Percentiles rank a stretch among this genome's conserved stretches.
Evolutionary conservation across 805 yeast genomes (phyloP).

Genomic region (Kluyveromyces starmeri): DNA sequence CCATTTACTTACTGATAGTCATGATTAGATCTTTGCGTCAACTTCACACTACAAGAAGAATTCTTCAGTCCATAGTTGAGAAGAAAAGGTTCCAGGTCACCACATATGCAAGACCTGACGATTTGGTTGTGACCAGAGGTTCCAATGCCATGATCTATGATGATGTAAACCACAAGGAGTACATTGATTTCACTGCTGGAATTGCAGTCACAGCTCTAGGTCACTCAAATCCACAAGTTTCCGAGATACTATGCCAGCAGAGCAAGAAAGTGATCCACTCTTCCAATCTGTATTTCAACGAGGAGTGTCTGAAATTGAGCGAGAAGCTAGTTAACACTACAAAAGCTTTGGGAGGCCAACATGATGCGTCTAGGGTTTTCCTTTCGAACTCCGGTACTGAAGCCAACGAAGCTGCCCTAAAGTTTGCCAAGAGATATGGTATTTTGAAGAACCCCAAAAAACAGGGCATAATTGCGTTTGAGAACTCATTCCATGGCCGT

Average conservation of each 20-base stretch:
- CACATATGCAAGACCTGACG: conserved; percentile 70
- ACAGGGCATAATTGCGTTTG: conserved; percentile 76
- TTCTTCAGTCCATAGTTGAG: conserved; percentile 8
- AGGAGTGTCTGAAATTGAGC: conserved; percentile 75
- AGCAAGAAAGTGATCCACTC: conserved; percentile 66
- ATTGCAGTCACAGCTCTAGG: conserved; percentile 96
- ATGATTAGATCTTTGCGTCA: conserved; percentile 1
- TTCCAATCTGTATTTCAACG: conserved; percentile 77
- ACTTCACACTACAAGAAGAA: conserved; percentile 1
- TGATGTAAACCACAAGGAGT: conserved; percentile 57
- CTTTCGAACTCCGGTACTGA: conserved; percentile 69
- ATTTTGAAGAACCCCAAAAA: conserved; percentile 45
- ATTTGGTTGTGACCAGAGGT: conserved; percentile 68
- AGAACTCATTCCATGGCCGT: conserved; percentile 90
- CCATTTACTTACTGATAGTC: too few relatives aligned
- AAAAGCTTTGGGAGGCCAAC: conserved; percentile 66
- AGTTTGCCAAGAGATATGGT: conserved; percentile 77
- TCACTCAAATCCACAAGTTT: conserved; percentile 68
- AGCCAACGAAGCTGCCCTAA: conserved; percentile 72
- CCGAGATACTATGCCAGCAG: conserved; percentile 66
- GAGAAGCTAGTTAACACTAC: conserved; percentile 65
- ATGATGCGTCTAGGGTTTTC: conserved; percentile 65
- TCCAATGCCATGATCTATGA: conserved; percentile 77
- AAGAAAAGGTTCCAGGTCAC: conserved; percentile 42
- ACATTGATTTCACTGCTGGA: conserved; percentile 89